phyloP scores from a whole-genome alignment of 768 basidiomycete species.

The Tephrocybe sp. region DNA sequence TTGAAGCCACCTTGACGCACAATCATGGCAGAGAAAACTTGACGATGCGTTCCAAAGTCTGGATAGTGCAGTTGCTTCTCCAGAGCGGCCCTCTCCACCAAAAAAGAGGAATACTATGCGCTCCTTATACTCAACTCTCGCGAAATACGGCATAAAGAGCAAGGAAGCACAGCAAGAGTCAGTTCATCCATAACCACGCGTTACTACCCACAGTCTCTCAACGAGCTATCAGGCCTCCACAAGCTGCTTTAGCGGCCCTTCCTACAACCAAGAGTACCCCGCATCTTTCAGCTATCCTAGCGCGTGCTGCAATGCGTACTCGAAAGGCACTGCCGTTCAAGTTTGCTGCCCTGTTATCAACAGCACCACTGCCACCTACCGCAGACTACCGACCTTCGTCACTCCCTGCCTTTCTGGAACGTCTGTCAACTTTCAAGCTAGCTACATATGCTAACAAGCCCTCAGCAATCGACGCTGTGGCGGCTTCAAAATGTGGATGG shows the following conservation, averaged over 20 bases:
- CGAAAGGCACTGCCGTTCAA: conserved; percentile 51
- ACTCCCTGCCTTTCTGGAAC: conserved; percentile 66
- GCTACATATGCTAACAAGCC: conserved; percentile 83
- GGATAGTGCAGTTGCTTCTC: conserved; percentile 58
- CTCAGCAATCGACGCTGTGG: conserved; percentile 68
- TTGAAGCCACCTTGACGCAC: background rate
- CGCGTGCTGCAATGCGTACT: conserved; percentile 60
- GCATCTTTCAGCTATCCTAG: conserved; percentile 68
- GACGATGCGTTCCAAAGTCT: conserved; percentile 76
- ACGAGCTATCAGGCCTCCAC: conserved; percentile 1
- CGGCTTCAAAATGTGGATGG: conserved; percentile 84
- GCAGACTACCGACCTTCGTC: conserved; percentile 81
- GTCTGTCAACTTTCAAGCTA: conserved; percentile 77
- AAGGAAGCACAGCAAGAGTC: conserved; percentile 39
- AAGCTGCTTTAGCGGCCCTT: conserved; percentile 8
- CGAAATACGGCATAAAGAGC: conserved; percentile 71
- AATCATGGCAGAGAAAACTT: conserved; percentile 61
- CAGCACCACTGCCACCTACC: conserved; percentile 24
- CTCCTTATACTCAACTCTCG: conserved; percentile 74
- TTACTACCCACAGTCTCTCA: background rate
- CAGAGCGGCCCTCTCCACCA: conserved; percentile 45
- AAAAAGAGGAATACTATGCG: conserved; percentile 52
- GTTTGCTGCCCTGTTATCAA: conserved; percentile 30
- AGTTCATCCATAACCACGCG: conserved; percentile 14
- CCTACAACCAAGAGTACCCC: conserved; percentile 59